phyloP scores from a whole-genome alignment of 768 basidiomycete species.

The Tulasnella sp. region DNA sequence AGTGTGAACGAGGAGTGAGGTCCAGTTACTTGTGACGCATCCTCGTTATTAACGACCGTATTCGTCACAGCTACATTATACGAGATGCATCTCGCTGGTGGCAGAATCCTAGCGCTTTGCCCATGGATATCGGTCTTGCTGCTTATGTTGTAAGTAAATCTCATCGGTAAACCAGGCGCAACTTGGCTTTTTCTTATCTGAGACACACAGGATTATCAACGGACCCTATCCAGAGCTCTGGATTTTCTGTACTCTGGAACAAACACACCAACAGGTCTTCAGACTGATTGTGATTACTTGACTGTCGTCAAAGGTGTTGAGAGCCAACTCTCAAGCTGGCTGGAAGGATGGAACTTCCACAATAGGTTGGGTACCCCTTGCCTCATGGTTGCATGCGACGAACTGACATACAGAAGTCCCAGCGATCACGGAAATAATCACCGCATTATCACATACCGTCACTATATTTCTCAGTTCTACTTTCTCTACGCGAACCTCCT shows the following conservation, averaged over 20 bases:
- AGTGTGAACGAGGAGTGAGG: slow-evolving; percentile 86
- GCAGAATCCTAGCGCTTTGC: slow-evolving; percentile 47
- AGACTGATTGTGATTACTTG: slow-evolving; percentile 75
- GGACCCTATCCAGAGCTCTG: slow-evolving; percentile 76
- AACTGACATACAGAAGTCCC: not conserved
- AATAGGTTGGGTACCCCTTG: not conserved
- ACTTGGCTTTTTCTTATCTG: not conserved
- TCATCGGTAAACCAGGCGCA: not conserved
- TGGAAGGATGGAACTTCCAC: slow-evolving; percentile 39
- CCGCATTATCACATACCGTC: slow-evolving; percentile 4
- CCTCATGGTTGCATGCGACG: too few relatives aligned
- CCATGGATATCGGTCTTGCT: slow-evolving; percentile 58
- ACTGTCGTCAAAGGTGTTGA: slow-evolving; percentile 77
- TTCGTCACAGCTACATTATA: slow-evolving; percentile 59
- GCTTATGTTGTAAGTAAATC: slow-evolving; percentile 58
- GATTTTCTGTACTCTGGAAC: slow-evolving; percentile 85
- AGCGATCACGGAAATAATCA: not conserved
- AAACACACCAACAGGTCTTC: slow-evolving; percentile 68
- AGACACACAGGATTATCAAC: slow-evolving; percentile 61
- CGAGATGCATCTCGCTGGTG: slow-evolving; percentile 73
- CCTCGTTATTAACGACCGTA: not conserved
- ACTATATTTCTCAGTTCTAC: slow-evolving; percentile 41
- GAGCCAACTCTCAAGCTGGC: slow-evolving; percentile 55
- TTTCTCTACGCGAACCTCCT: slow-evolving; percentile 80
- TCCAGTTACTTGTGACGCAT: slow-evolving; percentile 16